Evolutionary conservation across 2,329 filamentous ascomycete genomes (phyloP).

Genomic region (Colletotrichum sp.): DNA sequence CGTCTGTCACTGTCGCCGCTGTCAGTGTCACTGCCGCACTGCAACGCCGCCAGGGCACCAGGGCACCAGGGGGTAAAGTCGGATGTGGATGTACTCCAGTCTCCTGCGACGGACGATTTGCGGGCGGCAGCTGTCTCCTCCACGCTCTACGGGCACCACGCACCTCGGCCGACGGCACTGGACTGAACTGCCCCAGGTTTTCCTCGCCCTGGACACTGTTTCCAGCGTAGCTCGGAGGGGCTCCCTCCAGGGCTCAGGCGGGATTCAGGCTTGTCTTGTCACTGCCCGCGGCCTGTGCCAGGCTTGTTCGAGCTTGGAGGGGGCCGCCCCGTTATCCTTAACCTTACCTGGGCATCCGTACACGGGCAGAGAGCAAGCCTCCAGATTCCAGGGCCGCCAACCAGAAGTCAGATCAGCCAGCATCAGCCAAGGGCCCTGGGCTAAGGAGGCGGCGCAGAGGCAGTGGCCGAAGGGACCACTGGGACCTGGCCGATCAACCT

Average conservation of each 20-base stretch:
- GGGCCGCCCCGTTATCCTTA: not conserved
- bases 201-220: not conserved
- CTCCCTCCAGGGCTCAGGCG: not conserved
- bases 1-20: not conserved
- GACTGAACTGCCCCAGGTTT: not conserved
- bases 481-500: not conserved
- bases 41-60: not conserved
- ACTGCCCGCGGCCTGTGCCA: not conserved
- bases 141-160: not conserved
- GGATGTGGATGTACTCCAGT: not conserved
- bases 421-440: not conserved
- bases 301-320: not conserved
- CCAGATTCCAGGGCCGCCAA: not conserved
- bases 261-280: not conserved
- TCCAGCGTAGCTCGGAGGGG: not conserved
- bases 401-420: not conserved
- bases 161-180: not conserved
- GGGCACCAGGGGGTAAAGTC: too few species aligned
- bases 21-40: not conserved
- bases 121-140: too few species aligned
- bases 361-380: not conserved
- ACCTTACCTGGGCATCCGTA: not conserved
- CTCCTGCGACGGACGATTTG: not conserved
- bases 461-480: not conserved
- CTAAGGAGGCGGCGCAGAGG: not conserved